phyloP scores from a whole-genome alignment of 306 rosid species.

The Corylus heterophylla region DNA sequence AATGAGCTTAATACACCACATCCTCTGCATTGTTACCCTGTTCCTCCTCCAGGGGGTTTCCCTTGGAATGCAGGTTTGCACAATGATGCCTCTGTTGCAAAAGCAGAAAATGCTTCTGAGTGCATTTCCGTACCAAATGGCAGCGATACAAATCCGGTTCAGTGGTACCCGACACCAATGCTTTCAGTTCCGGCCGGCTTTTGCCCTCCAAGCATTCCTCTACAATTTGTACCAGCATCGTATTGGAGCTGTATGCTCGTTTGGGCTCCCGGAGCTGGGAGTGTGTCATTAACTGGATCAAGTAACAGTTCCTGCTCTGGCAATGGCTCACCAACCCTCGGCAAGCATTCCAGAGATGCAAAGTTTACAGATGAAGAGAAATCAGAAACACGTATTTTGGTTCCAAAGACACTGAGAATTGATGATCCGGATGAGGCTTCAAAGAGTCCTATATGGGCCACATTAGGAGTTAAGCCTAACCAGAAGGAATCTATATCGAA shows the following conservation, averaged over 20 bases:
- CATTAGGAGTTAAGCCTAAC: constrained; percentile 34
- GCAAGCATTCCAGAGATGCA: constrained; percentile 58
- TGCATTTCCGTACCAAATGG: constrained; percentile 20
- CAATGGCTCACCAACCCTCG: constrained; percentile 47
- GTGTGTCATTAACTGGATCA: constrained; percentile 34
- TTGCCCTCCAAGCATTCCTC: constrained; percentile 44
- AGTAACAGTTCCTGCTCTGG: constrained; percentile 45
- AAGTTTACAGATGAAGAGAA: constrained; percentile 39
- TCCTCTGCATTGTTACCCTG: constrained; percentile 42
- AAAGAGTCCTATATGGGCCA: constrained; percentile 38
- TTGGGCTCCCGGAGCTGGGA: constrained; percentile 38
- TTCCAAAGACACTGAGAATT: constrained; percentile 48
- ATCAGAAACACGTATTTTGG: constrained; percentile 38
- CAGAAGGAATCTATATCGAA: constrained; percentile 18
- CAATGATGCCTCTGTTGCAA: constrained; percentile 28
- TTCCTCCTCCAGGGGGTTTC: constrained; percentile 48
- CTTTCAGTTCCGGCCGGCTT: constrained; percentile 45
- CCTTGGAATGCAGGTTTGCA: constrained; percentile 49
- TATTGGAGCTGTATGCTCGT: constrained; percentile 46
- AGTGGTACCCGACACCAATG: constrained; percentile 46
- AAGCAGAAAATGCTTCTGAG: constrained; percentile 28
- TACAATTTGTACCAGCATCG: constrained; percentile 48
- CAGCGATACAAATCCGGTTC: constrained; percentile 35
- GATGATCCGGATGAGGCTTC: constrained; percentile 48
- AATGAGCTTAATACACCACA: constrained; percentile 27